These are phyloP conservation scores for Podochytrium sp. DNA, from an alignment of 192 early-diverging fungal species.

Conservation along the genomic window DNA sequence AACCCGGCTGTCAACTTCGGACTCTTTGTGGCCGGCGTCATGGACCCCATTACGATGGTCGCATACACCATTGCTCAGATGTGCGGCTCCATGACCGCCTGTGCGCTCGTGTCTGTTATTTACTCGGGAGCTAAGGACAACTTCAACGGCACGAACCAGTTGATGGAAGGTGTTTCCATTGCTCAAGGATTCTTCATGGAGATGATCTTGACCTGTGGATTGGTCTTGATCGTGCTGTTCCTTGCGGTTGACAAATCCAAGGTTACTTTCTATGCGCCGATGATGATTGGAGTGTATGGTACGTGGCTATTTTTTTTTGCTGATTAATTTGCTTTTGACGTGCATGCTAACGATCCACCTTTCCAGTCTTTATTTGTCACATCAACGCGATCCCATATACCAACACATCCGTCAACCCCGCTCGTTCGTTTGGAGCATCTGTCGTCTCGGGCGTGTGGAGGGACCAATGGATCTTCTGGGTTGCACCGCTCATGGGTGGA, in stretches of 20 bases:
- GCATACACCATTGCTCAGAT: constrained; percentile 63
- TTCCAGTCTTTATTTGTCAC: constrained; percentile 48
- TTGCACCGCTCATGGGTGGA: constrained; percentile 55
- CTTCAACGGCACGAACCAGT: constrained; percentile 36
- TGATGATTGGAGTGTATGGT: constrained; percentile 44
- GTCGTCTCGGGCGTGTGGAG: constrained; percentile 45
- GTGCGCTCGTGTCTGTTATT: constrained; percentile 31
- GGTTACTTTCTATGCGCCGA: constrained; percentile 43
- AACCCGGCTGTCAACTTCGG: constrained; percentile 67
- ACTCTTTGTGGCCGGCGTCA: constrained; percentile 54
- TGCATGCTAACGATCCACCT: background rate
- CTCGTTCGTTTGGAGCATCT: constrained; percentile 64
- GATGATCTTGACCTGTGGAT: constrained; percentile 47
- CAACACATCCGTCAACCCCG: constrained; percentile 69
- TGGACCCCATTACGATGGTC: constrained; percentile 34
- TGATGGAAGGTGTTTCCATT: constrained; percentile 9
- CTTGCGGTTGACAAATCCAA: constrained; percentile 49
- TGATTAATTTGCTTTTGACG: background rate
- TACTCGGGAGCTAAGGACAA: constrained; percentile 20
- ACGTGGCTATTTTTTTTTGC: background rate
- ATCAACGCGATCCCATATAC: constrained; percentile 44
- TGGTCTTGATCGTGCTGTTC: constrained; percentile 44
- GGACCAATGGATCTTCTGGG: constrained; percentile 72
- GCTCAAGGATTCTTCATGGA: constrained; percentile 46
- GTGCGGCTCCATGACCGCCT: constrained; percentile 61